These are phyloP conservation scores for Sporothrix pallida DNA, from an alignment of 2,329 filamentous ascomycete genomes.

Conservation along the genomic window DNA sequence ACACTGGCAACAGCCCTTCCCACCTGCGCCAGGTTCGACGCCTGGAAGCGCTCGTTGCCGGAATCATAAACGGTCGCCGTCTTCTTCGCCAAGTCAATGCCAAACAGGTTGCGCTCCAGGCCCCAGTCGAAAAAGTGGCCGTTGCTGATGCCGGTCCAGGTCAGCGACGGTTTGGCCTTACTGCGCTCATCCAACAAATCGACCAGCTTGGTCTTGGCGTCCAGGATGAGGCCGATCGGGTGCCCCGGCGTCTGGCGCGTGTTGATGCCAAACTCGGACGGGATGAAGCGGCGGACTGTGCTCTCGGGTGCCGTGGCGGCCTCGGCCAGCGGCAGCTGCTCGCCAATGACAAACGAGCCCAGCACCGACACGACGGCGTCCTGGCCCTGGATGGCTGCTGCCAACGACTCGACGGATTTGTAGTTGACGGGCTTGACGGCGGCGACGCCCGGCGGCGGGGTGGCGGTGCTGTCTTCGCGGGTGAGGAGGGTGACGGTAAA, in stretches of 20 bases:
- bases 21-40: conserved; percentile 41
- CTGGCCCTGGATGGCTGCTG: conserved; percentile 52
- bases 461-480: conserved; percentile 50
- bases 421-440: conserved; percentile 55
- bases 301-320: conserved; percentile 39
- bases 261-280: conserved; percentile 43
- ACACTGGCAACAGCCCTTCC: conserved; percentile 41
- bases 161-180: conserved; percentile 35
- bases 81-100: conserved; percentile 51
- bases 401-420: conserved; percentile 48
- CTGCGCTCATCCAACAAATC: conserved; percentile 35
- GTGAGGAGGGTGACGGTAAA: conserved; percentile 60
- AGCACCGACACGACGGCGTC: conserved; percentile 60
- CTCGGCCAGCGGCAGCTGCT: conserved; percentile 38
- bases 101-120: conserved; percentile 56
- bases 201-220: conserved; percentile 54
- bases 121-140: conserved; percentile 49
- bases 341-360: conserved; percentile 48
- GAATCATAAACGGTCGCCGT: conserved; percentile 49
- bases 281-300: conserved; percentile 41
- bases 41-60: conserved; percentile 40
- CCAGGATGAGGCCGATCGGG: conserved; percentile 35
- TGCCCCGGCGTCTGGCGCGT: conserved; percentile 35
- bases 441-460: conserved; percentile 46
- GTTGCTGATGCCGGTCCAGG: conserved; percentile 43